Conservation (phyloP, 805 yeast genomes). For the Candida sphagnicola region DNA sequence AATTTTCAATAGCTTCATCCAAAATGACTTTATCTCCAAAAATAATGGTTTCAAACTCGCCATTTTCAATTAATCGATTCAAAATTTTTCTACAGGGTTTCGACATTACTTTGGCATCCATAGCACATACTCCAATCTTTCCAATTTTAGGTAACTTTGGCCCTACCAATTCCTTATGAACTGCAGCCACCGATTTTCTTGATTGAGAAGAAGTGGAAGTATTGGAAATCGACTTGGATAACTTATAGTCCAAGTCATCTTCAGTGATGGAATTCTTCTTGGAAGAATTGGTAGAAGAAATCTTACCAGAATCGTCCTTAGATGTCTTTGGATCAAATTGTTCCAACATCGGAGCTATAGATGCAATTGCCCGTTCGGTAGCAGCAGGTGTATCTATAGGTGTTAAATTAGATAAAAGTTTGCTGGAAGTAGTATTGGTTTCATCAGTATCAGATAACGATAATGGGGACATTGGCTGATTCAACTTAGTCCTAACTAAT, state of each 20-base stretch:
- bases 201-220: slow-evolving; percentile 23
- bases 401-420: neutral
- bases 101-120: slow-evolving; percentile 94
- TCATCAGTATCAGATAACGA: slow-evolving; percentile 17
- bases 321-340: slow-evolving; percentile 66
- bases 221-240: slow-evolving; percentile 35
- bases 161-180: slow-evolving; percentile 36
- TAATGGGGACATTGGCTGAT: slow-evolving; percentile 33
- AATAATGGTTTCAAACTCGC: slow-evolving; percentile 94
- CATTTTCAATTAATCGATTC: slow-evolving; percentile 82
- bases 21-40: slow-evolving; percentile 96
- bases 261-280: slow-evolving; percentile 5
- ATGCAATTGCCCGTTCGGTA: slow-evolving; percentile 62
- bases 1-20: slow-evolving; percentile 90
- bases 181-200: slow-evolving; percentile 23
- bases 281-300: slow-evolving; percentile 3
- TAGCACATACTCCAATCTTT: slow-evolving; percentile 96
- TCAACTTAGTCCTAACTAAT: slow-evolving; percentile 11
- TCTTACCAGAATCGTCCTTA: slow-evolving; percentile 22
- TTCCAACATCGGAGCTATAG: slow-evolving; percentile 76
- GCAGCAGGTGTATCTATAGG: slow-evolving; percentile 21
- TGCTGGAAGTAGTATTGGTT: neutral
- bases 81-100: slow-evolving; percentile 93
- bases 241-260: slow-evolving; percentile 11
- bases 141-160: slow-evolving; percentile 72